Evolutionary conservation across 805 yeast species (phyloP), one percentile per base, ranked within the genome.

Genomic region (Debaryomyces castellii): DNA sequence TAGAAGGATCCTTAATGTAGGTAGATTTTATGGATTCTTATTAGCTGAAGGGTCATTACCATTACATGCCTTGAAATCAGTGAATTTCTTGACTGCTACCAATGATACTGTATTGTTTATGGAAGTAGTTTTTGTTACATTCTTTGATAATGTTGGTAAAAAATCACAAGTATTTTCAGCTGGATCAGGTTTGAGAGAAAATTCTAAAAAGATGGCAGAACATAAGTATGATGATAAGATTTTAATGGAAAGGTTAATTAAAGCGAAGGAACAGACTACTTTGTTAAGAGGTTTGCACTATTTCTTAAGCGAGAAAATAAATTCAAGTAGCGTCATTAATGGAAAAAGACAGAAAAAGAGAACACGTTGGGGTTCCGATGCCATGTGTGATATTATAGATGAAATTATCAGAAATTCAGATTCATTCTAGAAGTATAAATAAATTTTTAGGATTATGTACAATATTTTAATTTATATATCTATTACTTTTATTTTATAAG

Each of bases 1-100:
- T 28, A 79, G 78, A 53, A 79, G 79, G 52, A 72, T 83, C 18
- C 74, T 87, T 38, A 89, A 88, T 52, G 71, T 84, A 52, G 97
- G 96, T 3, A 75, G 89, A 47, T 82, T 94, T 51, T 94, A 80
- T 57, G 98, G 96, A 0, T 72, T 69, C 41, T 60, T 94, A 37
- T 77, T 91, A 14, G 82, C 87, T 2, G 89, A 87, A 55, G 88
- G 87, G 1, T 75, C 84, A 0, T 69, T 92, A 49, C 82, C 89
- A 2, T 69, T 94, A 40, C 91, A 88, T 57, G 66, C 87, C 2
- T 73, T 94, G 51, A 80, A 86, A 52, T 82, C 82, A 5, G 78
- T 88, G 25, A 87, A 92, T 53, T 84, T 91, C 47, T 64, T 91
- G 46, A 80, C 89, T 0, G 80, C 83, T 0, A 67, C 87, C 10